phyloP scores from a whole-genome alignment of 495 filamentous ascomycete genomes.

The Aspergillus panamensis region DNA sequence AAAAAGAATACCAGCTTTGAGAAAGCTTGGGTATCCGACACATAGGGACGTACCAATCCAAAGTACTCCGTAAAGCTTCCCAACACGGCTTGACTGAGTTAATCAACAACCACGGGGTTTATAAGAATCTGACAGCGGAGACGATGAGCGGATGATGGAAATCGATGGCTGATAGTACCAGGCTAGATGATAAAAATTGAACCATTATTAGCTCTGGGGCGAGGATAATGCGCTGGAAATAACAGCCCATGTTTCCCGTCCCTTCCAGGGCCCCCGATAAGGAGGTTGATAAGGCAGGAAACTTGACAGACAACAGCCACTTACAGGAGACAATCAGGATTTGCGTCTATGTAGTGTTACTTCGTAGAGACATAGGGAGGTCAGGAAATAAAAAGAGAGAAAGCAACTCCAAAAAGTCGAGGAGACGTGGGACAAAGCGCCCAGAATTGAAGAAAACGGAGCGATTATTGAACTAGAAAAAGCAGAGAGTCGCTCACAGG shows the following conservation, averaged over 20 bases:
- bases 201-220: not conserved
- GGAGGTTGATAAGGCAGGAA: slow-evolving; percentile 8
- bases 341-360: not conserved
- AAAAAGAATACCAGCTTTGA: slow-evolving; percentile 2
- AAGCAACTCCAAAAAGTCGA: not conserved
- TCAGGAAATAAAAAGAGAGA: not conserved
- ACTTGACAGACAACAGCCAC: slow-evolving; percentile 3
- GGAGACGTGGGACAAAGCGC: not conserved
- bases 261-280: not conserved
- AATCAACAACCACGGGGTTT: not conserved
- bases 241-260: not conserved
- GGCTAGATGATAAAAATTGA: slow-evolving; percentile 1
- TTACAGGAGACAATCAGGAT: slow-evolving; percentile 5
- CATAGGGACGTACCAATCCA: slow-evolving; percentile 10
- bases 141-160: not conserved
- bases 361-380: not conserved
- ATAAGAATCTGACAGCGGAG: not conserved
- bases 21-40: slow-evolving; percentile 15
- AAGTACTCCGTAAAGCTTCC: not conserved
- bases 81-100: not conserved
- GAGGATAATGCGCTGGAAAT: not conserved
- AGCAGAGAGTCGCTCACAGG: not conserved
- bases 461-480: slow-evolving; percentile 1
- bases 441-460: not conserved
- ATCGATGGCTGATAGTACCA: not conserved